Percentiles rank a stretch among this genome's conserved stretches.
phyloP scores from a whole-genome alignment of 768 basidiomycete genomes.

The Agrocybe pediades region DNA sequence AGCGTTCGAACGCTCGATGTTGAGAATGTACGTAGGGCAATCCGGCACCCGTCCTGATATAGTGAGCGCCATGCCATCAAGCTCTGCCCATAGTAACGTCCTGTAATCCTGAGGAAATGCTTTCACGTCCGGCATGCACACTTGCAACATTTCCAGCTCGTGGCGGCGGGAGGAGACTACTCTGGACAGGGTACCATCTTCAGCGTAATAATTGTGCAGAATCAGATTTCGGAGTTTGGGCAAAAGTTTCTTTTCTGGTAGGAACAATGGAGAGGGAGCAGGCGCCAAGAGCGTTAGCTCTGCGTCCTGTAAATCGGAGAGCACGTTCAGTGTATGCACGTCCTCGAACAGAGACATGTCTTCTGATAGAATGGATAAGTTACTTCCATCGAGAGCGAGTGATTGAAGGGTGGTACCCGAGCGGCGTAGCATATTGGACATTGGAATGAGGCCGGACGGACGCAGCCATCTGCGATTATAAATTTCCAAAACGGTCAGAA shows the following conservation, averaged over 20 bases:
- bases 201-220: constrained; percentile 1
- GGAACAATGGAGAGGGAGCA: background rate
- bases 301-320: constrained; percentile 1
- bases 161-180: constrained; percentile 6
- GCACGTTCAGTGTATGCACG: no score
- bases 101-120: constrained; percentile 2
- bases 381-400: no score
- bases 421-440: no score
- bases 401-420: no score
- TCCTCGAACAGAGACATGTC: no score
- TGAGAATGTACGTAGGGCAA: no score
- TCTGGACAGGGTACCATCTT: constrained; percentile 4
- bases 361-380: no score
- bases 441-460: no score
- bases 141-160: constrained; percentile 1
- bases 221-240: constrained; percentile 9
- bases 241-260: background rate
- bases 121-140: constrained; percentile 4
- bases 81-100: constrained; percentile 8
- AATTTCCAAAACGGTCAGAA: constrained; percentile 3
- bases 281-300: background rate
- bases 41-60: background rate
- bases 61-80: constrained; percentile 1
- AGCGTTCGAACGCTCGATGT: no score
- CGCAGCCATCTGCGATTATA: no score